phyloP scores from a whole-genome alignment of 352 stramenopile genomes.

The Phytopythium kandeliae region DNA sequence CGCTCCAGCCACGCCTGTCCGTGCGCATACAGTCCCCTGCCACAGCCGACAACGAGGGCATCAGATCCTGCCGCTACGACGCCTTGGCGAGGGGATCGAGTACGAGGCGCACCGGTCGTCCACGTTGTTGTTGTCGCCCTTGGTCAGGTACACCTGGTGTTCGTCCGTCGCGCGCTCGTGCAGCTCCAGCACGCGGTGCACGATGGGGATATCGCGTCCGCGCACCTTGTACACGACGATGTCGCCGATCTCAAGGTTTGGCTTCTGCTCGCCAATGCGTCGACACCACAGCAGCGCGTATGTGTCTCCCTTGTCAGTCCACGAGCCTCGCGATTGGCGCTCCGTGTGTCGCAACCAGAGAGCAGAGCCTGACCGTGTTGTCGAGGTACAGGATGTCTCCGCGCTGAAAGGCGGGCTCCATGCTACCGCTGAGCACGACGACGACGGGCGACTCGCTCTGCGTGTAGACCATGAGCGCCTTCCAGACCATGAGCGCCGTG shows the following conservation, averaged over 20 bases:
- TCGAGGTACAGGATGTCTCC: conserved; percentile 98
- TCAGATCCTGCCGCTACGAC: neutral
- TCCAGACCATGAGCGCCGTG: conserved; percentile 99
- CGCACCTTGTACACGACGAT: conserved; percentile 97
- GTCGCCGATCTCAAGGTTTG: conserved; percentile 78
- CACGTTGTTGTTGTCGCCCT: conserved; percentile 99
- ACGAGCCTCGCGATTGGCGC: too few relatives aligned
- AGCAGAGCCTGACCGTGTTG: conserved; percentile 77
- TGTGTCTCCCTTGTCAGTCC: too few relatives aligned
- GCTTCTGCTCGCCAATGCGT: conserved; percentile 36
- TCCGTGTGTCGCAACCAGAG: too few relatives aligned
- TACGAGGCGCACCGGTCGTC: conserved; percentile 85
- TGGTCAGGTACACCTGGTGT: conserved; percentile 95
- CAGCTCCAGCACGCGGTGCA: conserved; percentile 97
- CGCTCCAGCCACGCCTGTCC: conserved; percentile 98
- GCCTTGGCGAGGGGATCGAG: neutral
- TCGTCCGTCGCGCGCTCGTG: conserved; percentile 88
- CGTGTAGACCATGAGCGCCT: conserved; percentile 96
- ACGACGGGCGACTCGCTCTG: conserved; percentile 97
- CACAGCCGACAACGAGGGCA: neutral
- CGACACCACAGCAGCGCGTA: neutral
- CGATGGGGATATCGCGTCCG: conserved; percentile 98
- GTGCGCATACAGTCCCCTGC: conserved; percentile 93
- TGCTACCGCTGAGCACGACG: conserved; percentile 97
- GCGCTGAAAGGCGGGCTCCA: conserved; percentile 99